phyloP scores from a whole-genome alignment of 352 stramenopile species.

The Globisporangium iwayamae region DNA sequence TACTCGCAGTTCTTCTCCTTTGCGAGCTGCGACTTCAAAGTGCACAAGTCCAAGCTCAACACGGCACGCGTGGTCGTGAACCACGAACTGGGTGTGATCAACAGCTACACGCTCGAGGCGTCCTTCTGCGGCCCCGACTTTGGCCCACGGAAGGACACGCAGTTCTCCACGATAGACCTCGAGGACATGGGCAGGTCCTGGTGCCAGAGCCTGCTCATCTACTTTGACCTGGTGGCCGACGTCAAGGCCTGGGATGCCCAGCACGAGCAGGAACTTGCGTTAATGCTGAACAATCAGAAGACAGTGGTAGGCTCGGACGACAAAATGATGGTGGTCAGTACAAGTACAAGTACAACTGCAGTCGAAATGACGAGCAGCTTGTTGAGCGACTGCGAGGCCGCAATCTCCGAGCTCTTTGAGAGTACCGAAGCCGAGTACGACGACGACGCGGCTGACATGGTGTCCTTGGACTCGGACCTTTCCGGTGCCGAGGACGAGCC shows the following conservation, averaged over 20 bases:
- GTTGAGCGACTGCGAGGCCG: conserved; percentile 57
- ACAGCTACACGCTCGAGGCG: conserved; percentile 89
- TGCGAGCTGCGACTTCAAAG: conserved; percentile 85
- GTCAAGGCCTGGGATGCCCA: conserved; percentile 36
- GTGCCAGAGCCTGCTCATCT: conserved; percentile 75
- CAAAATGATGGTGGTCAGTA: not conserved
- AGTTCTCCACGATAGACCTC: conserved; percentile 72
- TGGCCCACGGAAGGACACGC: conserved; percentile 56
- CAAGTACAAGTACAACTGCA: not conserved
- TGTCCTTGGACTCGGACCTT: conserved; percentile 51
- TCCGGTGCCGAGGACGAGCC: conserved; percentile 62
- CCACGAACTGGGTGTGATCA: conserved; percentile 79
- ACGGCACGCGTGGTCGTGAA: conserved; percentile 89
- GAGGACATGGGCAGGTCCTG: conserved; percentile 71
- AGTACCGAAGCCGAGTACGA: conserved; percentile 25
- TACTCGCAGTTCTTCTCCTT: conserved; percentile 77
- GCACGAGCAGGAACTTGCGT: conserved; percentile 6
- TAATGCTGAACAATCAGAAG: not conserved
- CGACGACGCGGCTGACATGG: conserved; percentile 10
- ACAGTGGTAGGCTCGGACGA: not conserved
- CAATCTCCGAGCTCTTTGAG: conserved; percentile 53
- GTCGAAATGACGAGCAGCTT: conserved; percentile 30
- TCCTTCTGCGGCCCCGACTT: conserved; percentile 88
- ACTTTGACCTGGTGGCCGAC: conserved; percentile 55
- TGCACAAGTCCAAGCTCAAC: conserved; percentile 87